These are phyloP conservation scores for Ceratocystis alfenasii DNA, from an alignment of 2,329 filamentous ascomycete genomes.

Conservation along the genomic window DNA sequence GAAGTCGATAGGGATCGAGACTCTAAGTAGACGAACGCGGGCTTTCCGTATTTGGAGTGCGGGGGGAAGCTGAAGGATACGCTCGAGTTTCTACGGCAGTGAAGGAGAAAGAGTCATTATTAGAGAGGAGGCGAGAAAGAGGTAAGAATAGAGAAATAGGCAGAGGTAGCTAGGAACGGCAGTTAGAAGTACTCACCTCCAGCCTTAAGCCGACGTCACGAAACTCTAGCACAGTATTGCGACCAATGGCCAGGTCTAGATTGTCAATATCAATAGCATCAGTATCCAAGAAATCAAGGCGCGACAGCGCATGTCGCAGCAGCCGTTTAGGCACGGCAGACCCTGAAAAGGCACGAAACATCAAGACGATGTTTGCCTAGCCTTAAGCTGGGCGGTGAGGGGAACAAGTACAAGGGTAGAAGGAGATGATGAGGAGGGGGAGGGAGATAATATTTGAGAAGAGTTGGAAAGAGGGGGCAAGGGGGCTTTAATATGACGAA, in stretches of 20 bases:
- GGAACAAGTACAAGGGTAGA: background rate
- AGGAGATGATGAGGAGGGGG: background rate
- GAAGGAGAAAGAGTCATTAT: background rate
- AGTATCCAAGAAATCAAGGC: constrained; percentile 76
- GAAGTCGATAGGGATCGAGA: constrained; percentile 80
- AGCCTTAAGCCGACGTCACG: constrained; percentile 73
- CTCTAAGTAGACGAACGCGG: constrained; percentile 59
- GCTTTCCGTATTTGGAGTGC: constrained; percentile 61
- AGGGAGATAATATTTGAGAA: background rate
- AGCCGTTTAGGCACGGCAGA: constrained; percentile 80
- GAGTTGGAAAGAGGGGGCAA: background rate
- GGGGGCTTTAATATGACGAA: background rate
- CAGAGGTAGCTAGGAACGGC: background rate
- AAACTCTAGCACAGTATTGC: constrained; percentile 72
- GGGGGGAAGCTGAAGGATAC: constrained; percentile 60
- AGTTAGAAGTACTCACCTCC: constrained; percentile 43
- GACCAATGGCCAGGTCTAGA: constrained; percentile 70
- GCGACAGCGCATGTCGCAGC: constrained; percentile 71
- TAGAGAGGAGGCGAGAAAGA: constrained; percentile 10
- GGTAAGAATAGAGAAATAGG: background rate
- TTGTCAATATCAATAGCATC: constrained; percentile 77
- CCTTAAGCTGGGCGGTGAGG: background rate
- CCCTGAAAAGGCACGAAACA: constrained; percentile 52
- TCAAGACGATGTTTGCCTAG: constrained; percentile 29
- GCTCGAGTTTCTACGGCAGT: constrained; percentile 61